Conservation (phyloP, 345 rosid species). For the Excoecaria cochinchinensis region DNA sequence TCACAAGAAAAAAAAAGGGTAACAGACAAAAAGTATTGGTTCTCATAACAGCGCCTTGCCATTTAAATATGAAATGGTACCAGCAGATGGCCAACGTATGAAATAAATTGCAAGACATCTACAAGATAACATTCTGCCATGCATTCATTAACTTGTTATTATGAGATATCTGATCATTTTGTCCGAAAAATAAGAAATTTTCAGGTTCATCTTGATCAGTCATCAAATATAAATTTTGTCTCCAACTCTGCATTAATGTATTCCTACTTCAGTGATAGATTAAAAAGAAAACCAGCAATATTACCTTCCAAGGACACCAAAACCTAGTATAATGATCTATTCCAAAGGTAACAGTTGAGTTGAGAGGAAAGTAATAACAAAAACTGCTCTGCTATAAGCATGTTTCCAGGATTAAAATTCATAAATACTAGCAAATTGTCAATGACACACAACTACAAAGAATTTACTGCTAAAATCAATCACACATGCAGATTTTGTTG, state of each 20-base stretch:
- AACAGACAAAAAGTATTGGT: neutral
- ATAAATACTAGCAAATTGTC: neutral
- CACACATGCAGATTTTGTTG: neutral
- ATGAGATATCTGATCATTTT: neutral
- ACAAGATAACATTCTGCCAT: neutral
- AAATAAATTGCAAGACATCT: neutral
- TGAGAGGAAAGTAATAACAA: neutral
- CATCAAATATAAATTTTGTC: neutral
- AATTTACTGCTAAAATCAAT: neutral
- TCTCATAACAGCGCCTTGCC: conserved; percentile 6
- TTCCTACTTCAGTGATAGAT: neutral
- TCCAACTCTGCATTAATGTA: neutral
- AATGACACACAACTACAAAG: neutral
- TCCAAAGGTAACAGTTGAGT: neutral
- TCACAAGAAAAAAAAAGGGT: neutral
- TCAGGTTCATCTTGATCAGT: neutral
- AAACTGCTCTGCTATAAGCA: neutral
- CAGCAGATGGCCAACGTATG: neutral
- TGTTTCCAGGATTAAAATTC: neutral
- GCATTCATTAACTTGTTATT: neutral
- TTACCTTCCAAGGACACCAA: neutral
- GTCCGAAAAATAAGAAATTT: neutral
- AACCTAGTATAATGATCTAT: neutral
- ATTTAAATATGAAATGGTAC: neutral
- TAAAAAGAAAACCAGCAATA: neutral